Conservation (phyloP, 73 alveolate species). For the Paraurostyla sp. region DNA sequence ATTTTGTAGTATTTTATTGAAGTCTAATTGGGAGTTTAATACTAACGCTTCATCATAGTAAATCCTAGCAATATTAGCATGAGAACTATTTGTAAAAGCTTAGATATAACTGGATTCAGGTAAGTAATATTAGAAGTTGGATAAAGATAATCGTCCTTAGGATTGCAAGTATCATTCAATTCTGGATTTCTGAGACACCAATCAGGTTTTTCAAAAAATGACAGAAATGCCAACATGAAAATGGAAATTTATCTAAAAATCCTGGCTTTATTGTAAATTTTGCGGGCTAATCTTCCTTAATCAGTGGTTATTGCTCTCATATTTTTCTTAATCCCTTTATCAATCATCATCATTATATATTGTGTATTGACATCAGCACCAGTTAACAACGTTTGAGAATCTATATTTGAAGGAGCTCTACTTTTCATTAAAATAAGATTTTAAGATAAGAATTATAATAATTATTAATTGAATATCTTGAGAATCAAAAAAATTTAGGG, state of each 20-base stretch:
- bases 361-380: conserved; percentile 20
- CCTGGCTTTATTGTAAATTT: background rate
- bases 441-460: too few relatives aligned
- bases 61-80: conserved; percentile 15
- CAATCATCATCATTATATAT: conserved; percentile 42
- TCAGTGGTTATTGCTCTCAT: background rate
- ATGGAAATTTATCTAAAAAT: background rate
- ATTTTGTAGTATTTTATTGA: conserved; percentile 16
- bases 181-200: conserved; percentile 66
- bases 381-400: background rate
- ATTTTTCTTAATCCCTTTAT: conserved; percentile 39
- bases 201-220: conserved; percentile 64
- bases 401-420: background rate
- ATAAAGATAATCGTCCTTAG: background rate
- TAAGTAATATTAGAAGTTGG: conserved; percentile 54
- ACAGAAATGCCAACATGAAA: background rate
- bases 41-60: background rate
- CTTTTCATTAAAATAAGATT: too few relatives aligned
- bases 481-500: too few relatives aligned
- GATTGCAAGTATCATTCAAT: background rate
- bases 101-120: conserved; percentile 14
- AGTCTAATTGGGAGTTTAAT: background rate
- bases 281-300: background rate
- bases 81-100: conserved; percentile 32
- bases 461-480: too few relatives aligned